Evolutionary conservation across 2,329 filamentous ascomycete species (phyloP), one percentile per base, ranked within the genome.

Genomic region (Ophioceras dolichostomum): DNA sequence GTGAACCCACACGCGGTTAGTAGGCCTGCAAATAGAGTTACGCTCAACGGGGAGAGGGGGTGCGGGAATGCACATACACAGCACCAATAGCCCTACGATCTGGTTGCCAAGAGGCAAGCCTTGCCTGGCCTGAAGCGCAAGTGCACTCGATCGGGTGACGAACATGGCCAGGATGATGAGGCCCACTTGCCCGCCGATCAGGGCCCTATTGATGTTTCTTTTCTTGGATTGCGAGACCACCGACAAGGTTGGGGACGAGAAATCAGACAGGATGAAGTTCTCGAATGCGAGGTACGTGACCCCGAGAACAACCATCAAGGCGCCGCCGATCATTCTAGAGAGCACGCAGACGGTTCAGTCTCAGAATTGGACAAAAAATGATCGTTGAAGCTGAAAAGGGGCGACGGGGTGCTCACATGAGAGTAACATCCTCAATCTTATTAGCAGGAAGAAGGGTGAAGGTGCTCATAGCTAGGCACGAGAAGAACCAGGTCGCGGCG

Each of bases 21-120:
- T 28, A 32, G 10, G 17, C 18, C 2, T 21, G 7, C 18, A 7
- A 5, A 30, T 30, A 16, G n/a, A n/a, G n/a, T n/a, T n/a, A n/a
- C n/a, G n/a, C n/a, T n/a, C n/a, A n/a, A n/a, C n/a, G n/a, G n/a
- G n/a, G n/a, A n/a, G n/a, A n/a, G n/a, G n/a, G n/a, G n/a, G n/a
- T n/a, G n/a, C n/a, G n/a, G n/a, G n/a, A n/a, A n/a, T n/a, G n/a
- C 9, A 58, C 67, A 57, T 68, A 83, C 83, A 64, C 30, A 95
- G 57, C 17, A 88, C 79, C 32, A 76, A 52, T 84, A 88, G 95
- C 32, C 86, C 89, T 16, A 94, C 72, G 3, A 87, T 64, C 57
- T 95, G 85, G 47, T 94, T 94, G 10, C 91, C 91, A 9, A 79
- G 67, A 9, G 89, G 89, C 31, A 98, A 65, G 7, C 91, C 91